phyloP scores from a whole-genome alignment of 2,329 filamentous ascomycete species.

The Ophiostoma himal-ulmi region DNA sequence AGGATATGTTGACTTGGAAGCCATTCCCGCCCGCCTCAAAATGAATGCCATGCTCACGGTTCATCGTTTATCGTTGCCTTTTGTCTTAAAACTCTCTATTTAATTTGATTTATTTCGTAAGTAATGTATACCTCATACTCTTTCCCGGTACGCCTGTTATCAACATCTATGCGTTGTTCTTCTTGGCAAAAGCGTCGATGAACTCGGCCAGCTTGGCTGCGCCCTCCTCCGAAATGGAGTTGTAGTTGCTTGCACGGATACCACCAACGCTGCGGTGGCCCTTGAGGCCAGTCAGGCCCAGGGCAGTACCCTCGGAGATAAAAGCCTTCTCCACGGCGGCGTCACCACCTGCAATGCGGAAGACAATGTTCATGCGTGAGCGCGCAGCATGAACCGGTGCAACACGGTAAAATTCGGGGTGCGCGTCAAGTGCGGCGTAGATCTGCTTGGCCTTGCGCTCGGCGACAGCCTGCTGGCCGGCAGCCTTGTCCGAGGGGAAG shows the following conservation, averaged over 20 bases:
- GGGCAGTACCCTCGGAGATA: conserved; percentile 62
- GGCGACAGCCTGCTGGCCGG: conserved; percentile 68
- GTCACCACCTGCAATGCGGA: conserved; percentile 63
- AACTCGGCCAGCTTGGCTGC: conserved; percentile 63
- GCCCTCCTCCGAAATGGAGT: conserved; percentile 65
- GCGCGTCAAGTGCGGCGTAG: conserved; percentile 69
- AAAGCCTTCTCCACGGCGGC: conserved; percentile 69
- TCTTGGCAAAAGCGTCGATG: conserved; percentile 47
- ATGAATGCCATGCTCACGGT: background rate
- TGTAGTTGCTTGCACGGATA: conserved; percentile 84
- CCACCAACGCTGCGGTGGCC: conserved; percentile 84
- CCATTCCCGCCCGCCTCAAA: background rate
- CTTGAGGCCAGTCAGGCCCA: conserved; percentile 72
- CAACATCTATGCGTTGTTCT: conserved; percentile 16
- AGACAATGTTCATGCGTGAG: conserved; percentile 94
- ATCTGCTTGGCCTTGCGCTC: conserved; percentile 69
- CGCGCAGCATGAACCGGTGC: conserved; percentile 70
- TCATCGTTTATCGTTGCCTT: background rate
- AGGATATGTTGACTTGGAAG: conserved; percentile 7
- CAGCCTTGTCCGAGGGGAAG: conserved; percentile 61
- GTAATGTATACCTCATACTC: background rate
- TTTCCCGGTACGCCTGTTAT: background rate
- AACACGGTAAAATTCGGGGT: conserved; percentile 66
- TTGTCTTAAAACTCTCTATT: background rate
- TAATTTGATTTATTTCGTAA: background rate